A percentile compares a stretch with the other conserved stretches of the same genome.
These are phyloP conservation scores for Viridothelium virens DNA, from an alignment of 495 filamentous ascomycete genomes.

Conservation along the genomic window DNA sequence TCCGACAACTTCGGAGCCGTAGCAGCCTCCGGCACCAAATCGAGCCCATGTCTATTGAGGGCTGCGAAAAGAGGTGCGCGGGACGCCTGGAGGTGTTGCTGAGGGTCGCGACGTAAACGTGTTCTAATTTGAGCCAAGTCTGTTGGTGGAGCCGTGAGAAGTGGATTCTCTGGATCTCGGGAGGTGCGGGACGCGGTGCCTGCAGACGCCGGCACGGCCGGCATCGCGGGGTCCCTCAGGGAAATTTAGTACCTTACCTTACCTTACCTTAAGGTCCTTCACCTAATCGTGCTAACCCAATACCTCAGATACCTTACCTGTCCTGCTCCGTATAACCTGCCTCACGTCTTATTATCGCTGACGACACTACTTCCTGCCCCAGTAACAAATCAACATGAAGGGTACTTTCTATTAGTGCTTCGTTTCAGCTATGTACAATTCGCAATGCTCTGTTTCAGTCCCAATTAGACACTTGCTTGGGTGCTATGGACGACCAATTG, in stretches of 20 bases:
- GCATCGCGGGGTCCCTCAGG: not conserved
- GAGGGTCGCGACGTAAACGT: not conserved
- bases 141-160: not conserved
- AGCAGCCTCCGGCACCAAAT: not conserved
- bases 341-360: not conserved
- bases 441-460: not conserved
- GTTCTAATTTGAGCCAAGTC: not conserved
- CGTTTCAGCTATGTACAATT: conserved; percentile 2
- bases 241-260: not conserved
- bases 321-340: too few relatives aligned
- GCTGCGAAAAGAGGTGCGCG: not conserved
- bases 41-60: not conserved
- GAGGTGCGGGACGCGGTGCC: not conserved
- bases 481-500: not conserved
- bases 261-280: not conserved
- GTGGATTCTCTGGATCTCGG: not conserved
- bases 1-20: not conserved
- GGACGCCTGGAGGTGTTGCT: not conserved
- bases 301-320: too few relatives aligned
- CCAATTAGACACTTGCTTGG: not conserved
- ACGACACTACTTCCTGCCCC: not conserved
- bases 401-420: conserved; percentile 9
- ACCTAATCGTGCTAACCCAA: not conserved
- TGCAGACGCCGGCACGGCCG: not conserved
- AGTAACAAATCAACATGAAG: not conserved